A percentile compares a stretch with the other conserved stretches of the same genome.
phyloP scores from a whole-genome alignment of 768 basidiomycete species.

The Lactarius akahatsu region DNA sequence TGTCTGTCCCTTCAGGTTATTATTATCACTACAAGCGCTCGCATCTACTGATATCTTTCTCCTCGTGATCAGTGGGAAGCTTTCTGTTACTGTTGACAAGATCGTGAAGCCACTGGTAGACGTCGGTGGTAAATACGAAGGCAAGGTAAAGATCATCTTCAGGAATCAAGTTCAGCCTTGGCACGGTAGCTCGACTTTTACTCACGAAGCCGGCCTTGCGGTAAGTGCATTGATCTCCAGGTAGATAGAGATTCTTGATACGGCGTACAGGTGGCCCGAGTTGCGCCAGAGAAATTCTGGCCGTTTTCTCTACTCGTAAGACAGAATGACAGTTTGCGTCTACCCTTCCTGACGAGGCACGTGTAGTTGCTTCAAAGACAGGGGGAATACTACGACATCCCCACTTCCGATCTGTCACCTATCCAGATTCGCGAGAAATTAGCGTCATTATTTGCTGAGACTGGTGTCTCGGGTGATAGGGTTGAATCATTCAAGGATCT shows the following conservation, averaged over 20 bases:
- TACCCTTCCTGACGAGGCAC: neutral
- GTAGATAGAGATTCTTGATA: neutral
- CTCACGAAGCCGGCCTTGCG: slow-evolving; percentile 81
- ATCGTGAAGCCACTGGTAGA: slow-evolving; percentile 60
- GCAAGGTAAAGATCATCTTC: slow-evolving; percentile 72
- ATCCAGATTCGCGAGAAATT: slow-evolving; percentile 75
- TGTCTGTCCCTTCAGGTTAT: slow-evolving; percentile 78
- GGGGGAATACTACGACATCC: slow-evolving; percentile 77
- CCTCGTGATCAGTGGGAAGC: slow-evolving; percentile 49
- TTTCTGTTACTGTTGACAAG: slow-evolving; percentile 56
- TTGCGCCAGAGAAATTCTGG: slow-evolving; percentile 81
- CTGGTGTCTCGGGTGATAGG: slow-evolving; percentile 51
- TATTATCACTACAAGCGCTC: neutral
- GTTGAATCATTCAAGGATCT: slow-evolving; percentile 59
- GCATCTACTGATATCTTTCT: neutral
- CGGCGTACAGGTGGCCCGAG: slow-evolving; percentile 55
- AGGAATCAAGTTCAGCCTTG: slow-evolving; percentile 76
- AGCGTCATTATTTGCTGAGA: slow-evolving; percentile 49
- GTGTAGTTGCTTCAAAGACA: slow-evolving; percentile 75
- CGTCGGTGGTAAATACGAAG: slow-evolving; percentile 59
- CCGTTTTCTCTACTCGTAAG: slow-evolving; percentile 64
- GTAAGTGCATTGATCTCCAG: slow-evolving; percentile 41
- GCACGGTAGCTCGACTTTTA: slow-evolving; percentile 73
- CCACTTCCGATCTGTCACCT: slow-evolving; percentile 63
- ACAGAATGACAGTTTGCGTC: slow-evolving; percentile 1